Base-by-base conservation (phyloP, 2,329 filamentous ascomycete species). In the Arthrobotrys entomopaga region DNA sequence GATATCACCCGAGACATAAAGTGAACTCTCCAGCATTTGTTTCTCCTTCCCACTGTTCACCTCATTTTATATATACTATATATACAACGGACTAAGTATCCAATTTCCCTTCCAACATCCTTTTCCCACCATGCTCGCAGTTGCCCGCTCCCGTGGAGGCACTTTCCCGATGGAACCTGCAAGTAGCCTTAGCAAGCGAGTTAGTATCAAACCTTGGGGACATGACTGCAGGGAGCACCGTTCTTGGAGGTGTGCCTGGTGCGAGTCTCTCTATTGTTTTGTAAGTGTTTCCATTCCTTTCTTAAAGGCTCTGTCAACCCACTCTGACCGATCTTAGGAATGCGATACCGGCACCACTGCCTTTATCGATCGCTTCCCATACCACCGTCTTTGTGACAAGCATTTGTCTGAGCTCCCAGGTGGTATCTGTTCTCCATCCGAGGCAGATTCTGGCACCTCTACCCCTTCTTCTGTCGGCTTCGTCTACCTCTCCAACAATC, bases 161-260 rank as follows among this genome's bases (percentile, higher is more conserved):
- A 48, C 48, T 20, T 46, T 63, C 34, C 61, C 69, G 52, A 63
- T 63, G 56, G 61, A 73, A 19, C 56, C 61, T 65, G 56, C 69
- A 48, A 24, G 20, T 40, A 63, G n/a, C 50, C 69, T 66, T 19
- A 66, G 50, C 34, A 73, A 66, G 53, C 61, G 69, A 58, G 49
- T 73, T 19, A 73, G 69, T 40, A 64, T 73, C 56, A 75, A 65
- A n/a, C 71, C 71, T 8, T 75, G 71, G 71, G 71, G 71, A 19
- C 71, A 75, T 24, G 71, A 75, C 29, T 75, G 71, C 48, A 63
- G 64, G 20, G 71, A 75, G 58, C 71, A 75, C 24, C 54, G 65
- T 20, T 75, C 71, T 15, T 75, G 71, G 71, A 60, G 71, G 43
- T 75, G 71, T 49, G 52, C 69, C 49, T 75, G 71, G 71, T 75